phyloP scores from a whole-genome alignment of 306 rosid genomes.

The Urtica urens region DNA sequence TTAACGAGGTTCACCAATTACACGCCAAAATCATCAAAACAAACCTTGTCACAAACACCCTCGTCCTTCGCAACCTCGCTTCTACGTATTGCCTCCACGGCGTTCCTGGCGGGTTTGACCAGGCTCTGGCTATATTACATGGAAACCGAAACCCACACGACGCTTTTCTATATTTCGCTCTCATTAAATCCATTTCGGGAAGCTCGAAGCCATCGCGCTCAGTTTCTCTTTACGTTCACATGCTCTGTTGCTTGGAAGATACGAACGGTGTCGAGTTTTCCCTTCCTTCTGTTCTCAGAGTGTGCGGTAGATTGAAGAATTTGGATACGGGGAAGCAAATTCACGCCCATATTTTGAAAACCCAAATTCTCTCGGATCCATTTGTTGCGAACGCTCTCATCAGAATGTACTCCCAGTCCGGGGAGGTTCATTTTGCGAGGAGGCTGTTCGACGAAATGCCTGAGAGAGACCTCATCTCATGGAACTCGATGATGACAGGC shows the following conservation, averaged over 20 bases:
- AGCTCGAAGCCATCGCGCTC: constrained; percentile 26
- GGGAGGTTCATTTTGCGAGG: constrained; percentile 23
- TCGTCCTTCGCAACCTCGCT: constrained; percentile 22
- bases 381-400: constrained; percentile 38
- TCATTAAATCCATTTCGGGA: constrained; percentile 21
- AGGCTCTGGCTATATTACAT: constrained; percentile 19
- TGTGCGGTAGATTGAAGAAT: constrained; percentile 30
- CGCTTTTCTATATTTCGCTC: constrained; percentile 18
- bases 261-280: constrained; percentile 23
- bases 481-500: constrained; percentile 43
- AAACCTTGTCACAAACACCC: constrained; percentile 28
- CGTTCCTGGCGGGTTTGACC: constrained; percentile 16
- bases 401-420: constrained; percentile 33
- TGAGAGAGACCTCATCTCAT: constrained; percentile 29
- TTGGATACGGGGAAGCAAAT: constrained; percentile 34
- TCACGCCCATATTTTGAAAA: constrained; percentile 33
- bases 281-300: constrained; percentile 36
- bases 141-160: constrained; percentile 19
- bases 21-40: constrained; percentile 43
- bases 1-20: constrained; percentile 31
- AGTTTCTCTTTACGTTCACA: constrained; percentile 24
- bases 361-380: constrained; percentile 28
- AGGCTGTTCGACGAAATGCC: constrained; percentile 42
- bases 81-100: constrained; percentile 13
- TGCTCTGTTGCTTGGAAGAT: constrained; percentile 26